These are phyloP conservation scores for Polychaeton citri DNA, from an alignment of 2,329 filamentous ascomycete genomes.

Conservation along the genomic window DNA sequence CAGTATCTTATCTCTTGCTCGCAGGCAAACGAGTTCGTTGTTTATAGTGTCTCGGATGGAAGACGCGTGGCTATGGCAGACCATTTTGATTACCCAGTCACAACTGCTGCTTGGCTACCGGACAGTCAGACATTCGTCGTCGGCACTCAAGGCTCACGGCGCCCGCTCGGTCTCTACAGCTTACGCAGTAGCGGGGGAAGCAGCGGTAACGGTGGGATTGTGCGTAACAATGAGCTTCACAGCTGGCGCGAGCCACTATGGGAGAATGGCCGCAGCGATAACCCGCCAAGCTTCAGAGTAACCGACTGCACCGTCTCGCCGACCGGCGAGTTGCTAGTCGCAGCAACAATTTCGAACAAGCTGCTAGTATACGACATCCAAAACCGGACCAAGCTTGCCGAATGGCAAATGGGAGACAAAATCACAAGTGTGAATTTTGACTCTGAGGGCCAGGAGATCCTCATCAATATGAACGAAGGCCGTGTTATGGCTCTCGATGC, in stretches of 20 bases:
- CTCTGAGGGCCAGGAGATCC: conserved; percentile 62
- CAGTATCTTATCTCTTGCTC: conserved; percentile 71
- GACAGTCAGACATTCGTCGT: conserved; percentile 69
- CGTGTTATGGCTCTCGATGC: conserved; percentile 71
- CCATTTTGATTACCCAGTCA: conserved; percentile 71
- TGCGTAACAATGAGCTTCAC: conserved; percentile 17
- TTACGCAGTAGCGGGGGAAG: conserved; percentile 5
- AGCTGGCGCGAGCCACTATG: conserved; percentile 33
- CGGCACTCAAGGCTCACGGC: conserved; percentile 56
- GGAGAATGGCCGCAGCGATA: conserved; percentile 39
- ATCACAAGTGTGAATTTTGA: conserved; percentile 73
- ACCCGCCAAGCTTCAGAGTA: conserved; percentile 54
- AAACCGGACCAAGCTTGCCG: conserved; percentile 60
- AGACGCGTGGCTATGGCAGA: conserved; percentile 49
- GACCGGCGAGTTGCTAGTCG: conserved; percentile 67
- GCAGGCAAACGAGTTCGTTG: conserved; percentile 21
- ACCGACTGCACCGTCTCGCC: conserved; percentile 75
- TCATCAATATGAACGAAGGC: conserved; percentile 69
- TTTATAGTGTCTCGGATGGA: conserved; percentile 30
- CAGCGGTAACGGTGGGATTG: conserved; percentile 5
- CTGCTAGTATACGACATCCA: conserved; percentile 72
- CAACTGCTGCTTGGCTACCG: conserved; percentile 76
- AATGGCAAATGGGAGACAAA: conserved; percentile 54
- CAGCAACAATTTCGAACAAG: conserved; percentile 55
- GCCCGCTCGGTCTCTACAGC: conserved; percentile 48